phyloP scores from a whole-genome alignment of 2,329 filamentous ascomycete genomes.

The Plectosphaerella sp. region DNA sequence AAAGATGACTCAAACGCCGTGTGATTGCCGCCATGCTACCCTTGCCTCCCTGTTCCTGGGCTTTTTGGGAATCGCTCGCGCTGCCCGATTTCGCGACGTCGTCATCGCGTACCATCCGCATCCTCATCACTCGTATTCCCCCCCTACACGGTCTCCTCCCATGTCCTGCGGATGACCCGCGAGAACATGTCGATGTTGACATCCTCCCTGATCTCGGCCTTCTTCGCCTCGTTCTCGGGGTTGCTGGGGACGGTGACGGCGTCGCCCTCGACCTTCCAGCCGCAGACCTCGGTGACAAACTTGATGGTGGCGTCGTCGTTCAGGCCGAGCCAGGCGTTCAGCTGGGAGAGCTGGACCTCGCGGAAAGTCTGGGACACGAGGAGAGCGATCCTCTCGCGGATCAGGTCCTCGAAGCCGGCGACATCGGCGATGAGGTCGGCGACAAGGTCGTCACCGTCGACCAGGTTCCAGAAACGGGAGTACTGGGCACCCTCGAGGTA shows the following conservation, averaged over 20 bases:
- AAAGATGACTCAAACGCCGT: constrained; percentile 14
- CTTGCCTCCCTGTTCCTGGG: constrained; percentile 1
- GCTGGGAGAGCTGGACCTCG: constrained; percentile 61
- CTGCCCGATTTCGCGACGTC: not conserved
- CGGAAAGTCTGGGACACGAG: constrained; percentile 79
- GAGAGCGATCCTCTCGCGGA: constrained; percentile 84
- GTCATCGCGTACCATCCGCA: constrained; percentile 3
- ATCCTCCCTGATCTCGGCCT: constrained; percentile 90
- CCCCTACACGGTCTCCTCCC: constrained; percentile 69
- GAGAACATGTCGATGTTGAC: constrained; percentile 87
- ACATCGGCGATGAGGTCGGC: constrained; percentile 94
- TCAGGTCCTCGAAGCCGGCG: constrained; percentile 87
- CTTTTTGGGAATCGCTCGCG: too few species aligned
- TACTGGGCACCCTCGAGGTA: constrained; percentile 91
- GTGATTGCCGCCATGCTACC: constrained; percentile 15
- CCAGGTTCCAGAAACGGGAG: constrained; percentile 83
- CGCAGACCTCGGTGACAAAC: constrained; percentile 80
- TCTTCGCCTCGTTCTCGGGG: constrained; percentile 96
- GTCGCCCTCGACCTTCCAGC: constrained; percentile 69
- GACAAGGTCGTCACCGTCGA: constrained; percentile 92
- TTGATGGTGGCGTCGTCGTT: constrained; percentile 64
- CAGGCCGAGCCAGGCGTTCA: constrained; percentile 74
- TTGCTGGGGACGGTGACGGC: constrained; percentile 79
- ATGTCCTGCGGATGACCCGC: constrained; percentile 75
- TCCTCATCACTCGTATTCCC: not conserved